Evolutionary conservation across 2,329 filamentous ascomycete genomes (phyloP), one percentile per base, ranked within the genome.

Genomic region (Aspergillus ustus): DNA sequence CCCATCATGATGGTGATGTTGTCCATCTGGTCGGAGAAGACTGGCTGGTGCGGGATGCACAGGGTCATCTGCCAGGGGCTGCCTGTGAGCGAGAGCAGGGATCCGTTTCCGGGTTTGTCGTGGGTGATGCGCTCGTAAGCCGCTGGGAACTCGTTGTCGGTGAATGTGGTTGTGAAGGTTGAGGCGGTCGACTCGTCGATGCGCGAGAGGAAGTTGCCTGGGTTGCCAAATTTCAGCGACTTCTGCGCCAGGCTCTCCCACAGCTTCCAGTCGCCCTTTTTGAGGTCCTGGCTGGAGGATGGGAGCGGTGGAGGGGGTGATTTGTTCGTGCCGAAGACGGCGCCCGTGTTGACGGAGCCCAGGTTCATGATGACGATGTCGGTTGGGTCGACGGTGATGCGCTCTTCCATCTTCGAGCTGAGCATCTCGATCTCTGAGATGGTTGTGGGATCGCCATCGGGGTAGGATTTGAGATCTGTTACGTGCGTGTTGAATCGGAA

Each of bases 41-140:
- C 72, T n/a, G 77, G 77, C 61, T 80, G 78, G 22, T 72, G 72
- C 29, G 77, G 77, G 59, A 80, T 68, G 2, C 75, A 76, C 66
- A 78, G 73, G 60, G 69, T 76, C 57, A 80, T 60, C 9, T 76
- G 64, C 78, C 78, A 81, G 28, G 69, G 71, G 60, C 73, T 77
- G 57, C 78, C 74, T 44, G 73, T 71, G 29, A 76, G 66, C 0
- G 73, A 75, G 31, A 79, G 71, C 7, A 77, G 69, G 46, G 75
- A 74, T 17, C 76, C 72, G 0, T 55, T 59, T 9, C 60, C 64
- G 1, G 76, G 69, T n/a, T 69, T 67, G 56, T 76, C 73, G 48
- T 72, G 71, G 40, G 77, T 73, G 64, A 72, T 68, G 6, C 69
- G 64, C 2, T 60, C 53, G 50, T 63, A 66, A 9, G 63, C 58